Percentiles rank a stretch among this genome's conserved stretches.
Conservation (phyloP, 2,329 filamentous ascomycete species). For the Aspergillus intermedius region DNA sequence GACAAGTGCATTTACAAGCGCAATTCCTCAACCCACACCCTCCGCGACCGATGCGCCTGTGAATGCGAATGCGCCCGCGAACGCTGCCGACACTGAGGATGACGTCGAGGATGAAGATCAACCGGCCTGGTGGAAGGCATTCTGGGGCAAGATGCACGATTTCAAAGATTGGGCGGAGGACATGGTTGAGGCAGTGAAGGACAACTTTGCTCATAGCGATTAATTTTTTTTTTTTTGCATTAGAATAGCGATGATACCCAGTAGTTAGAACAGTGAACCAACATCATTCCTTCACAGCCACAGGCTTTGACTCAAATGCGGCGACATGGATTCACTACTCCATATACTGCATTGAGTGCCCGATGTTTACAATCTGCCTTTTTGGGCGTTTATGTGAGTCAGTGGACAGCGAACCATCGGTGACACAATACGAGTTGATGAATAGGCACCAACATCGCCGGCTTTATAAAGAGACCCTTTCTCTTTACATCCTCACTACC, state of each 20-base stretch:
- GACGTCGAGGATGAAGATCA: slow-evolving; percentile 16
- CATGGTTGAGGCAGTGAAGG: slow-evolving; percentile 24
- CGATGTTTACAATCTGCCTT: not conserved
- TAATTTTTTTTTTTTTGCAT: not conserved
- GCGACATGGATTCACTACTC: not conserved
- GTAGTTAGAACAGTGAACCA: not conserved
- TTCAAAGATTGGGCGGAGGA: slow-evolving; percentile 31
- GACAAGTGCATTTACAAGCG: not conserved
- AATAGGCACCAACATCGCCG: too few species aligned
- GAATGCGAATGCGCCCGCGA: slow-evolving; percentile 7
- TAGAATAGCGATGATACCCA: not conserved
- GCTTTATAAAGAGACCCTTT: too few species aligned
- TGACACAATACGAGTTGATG: too few species aligned
- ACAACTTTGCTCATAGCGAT: slow-evolving; percentile 16
- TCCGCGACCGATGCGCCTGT: slow-evolving; percentile 4
- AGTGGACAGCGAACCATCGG: not conserved
- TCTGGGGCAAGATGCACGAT: slow-evolving; percentile 29
- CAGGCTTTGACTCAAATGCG: not conserved
- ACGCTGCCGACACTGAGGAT: slow-evolving; percentile 11
- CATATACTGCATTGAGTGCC: not conserved
- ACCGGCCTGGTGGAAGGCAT: slow-evolving; percentile 26
- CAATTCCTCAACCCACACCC: slow-evolving; percentile 2
- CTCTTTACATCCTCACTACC: not conserved
- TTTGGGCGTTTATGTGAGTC: not conserved
- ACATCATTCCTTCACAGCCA: not conserved